Base-by-base conservation (phyloP, 805 yeast genomes). In the Isabelozyma pseudorhagii region DNA sequence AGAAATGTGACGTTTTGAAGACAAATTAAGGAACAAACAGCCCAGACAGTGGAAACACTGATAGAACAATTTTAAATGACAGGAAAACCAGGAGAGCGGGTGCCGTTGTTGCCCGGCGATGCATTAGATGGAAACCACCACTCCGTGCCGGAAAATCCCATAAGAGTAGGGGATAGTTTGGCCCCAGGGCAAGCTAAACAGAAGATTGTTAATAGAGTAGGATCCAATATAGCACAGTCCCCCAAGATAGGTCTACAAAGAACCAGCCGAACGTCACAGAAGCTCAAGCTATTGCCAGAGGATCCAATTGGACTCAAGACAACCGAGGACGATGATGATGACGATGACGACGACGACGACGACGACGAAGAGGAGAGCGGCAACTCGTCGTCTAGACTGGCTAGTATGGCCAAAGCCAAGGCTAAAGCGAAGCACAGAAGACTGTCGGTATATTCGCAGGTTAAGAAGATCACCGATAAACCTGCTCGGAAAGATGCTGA, bases 401-500 rank as follows among this genome's bases (percentile, higher is more conserved):
- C 13, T 13, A 8, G 17, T 38, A 4, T n/a, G 5, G 14, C 14
- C 9, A 15, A 15, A 14, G 11, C n/a, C 8, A 42, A 31, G 4
- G 21, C 10, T 5, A 54, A 56, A 28, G 50, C 58, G 6, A 41
- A 41, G 25, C 10, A 21, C 14, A 41, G 25, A 27, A 18, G 44
- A 11, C 25, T 27, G 45, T 85, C 82, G 44, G 91, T 89, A 5
- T 88, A 89, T 63, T 86, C 97, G 0, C 96, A 92, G 61, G 91
- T 89, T 9, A 80, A 84, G 48, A 78, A 87, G 52, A 92, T 92
- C 54, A 89, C 85, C 34, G 97, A 93, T 56, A 78, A 87, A 17
- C 85, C 94, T 0, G 97, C 97, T 0, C 76, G 97, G 57, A 85
- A 84, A 55, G 98, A 93, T 72, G 98, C 99, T 0, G 97, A 92